Conservation (phyloP, 2,329 filamentous ascomycete genomes). For the Parastagonospora nodorum region DNA sequence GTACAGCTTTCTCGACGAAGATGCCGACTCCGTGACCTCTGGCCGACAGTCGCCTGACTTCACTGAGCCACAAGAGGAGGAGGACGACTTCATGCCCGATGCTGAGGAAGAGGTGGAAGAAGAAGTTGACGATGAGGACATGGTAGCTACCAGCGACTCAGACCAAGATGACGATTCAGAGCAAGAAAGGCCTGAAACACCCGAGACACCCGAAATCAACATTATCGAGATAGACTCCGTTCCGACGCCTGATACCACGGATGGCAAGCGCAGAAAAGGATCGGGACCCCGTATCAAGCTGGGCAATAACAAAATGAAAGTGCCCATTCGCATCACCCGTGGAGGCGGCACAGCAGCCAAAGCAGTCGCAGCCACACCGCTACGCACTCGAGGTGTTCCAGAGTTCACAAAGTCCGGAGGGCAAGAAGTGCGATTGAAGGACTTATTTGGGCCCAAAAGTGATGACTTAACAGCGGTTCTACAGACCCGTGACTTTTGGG, state of each 20-base stretch:
- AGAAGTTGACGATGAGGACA: conserved; percentile 29
- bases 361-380: conserved; percentile 3
- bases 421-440: conserved; percentile 50
- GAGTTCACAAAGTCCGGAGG: conserved; percentile 40
- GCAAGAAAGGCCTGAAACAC: neutral
- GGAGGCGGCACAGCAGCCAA: conserved; percentile 1
- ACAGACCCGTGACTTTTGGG: conserved; percentile 58
- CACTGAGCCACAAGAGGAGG: conserved; percentile 24
- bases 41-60: conserved; percentile 9
- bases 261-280: conserved; percentile 5
- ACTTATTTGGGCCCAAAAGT: conserved; percentile 57
- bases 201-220: conserved; percentile 10
- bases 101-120: conserved; percentile 30
- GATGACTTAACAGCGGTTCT: conserved; percentile 57
- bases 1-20: conserved; percentile 28
- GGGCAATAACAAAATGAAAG: neutral
- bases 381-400: conserved; percentile 33
- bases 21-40: conserved; percentile 13
- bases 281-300: neutral
- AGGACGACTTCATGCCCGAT: conserved; percentile 33
- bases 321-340: neutral
- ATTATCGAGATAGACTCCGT: conserved; percentile 16
- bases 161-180: conserved; percentile 16
- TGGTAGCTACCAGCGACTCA: conserved; percentile 35
- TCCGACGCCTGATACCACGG: conserved; percentile 2